phyloP scores from a whole-genome alignment of 495 filamentous ascomycete genomes.

The Penicilliopsis zonata region DNA sequence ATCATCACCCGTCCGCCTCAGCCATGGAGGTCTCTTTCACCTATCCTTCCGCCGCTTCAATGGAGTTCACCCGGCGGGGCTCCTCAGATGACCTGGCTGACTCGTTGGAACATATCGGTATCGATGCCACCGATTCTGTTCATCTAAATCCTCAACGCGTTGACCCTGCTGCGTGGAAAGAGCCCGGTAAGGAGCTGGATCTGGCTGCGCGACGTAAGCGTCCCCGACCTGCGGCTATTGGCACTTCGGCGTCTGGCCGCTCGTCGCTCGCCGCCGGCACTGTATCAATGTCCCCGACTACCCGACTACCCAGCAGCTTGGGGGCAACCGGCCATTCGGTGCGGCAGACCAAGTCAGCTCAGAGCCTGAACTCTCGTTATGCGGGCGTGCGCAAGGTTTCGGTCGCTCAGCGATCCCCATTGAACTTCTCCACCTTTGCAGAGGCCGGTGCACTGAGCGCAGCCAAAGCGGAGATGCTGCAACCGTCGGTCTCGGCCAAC shows the following conservation, averaged over 20 bases:
- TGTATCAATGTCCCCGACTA: conserved; percentile 24
- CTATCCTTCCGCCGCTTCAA: too few relatives aligned
- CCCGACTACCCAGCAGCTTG: conserved; percentile 22
- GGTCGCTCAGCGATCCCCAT: conserved; percentile 38
- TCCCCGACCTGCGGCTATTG: conserved; percentile 40
- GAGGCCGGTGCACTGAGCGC: conserved; percentile 29
- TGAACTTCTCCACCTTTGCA: conserved; percentile 37
- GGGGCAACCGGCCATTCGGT: conserved; percentile 26
- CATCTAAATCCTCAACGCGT: conserved; percentile 13
- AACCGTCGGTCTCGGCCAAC: conserved; percentile 25
- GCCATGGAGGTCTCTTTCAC: too few relatives aligned
- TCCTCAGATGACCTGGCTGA: conserved; percentile 31
- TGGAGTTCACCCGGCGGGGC: conserved; percentile 20
- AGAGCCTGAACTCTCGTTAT: conserved; percentile 34
- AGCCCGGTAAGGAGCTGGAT: conserved; percentile 34
- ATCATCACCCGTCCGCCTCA: too few relatives aligned
- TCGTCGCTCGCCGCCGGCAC: conserved; percentile 34
- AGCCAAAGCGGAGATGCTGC: conserved; percentile 29
- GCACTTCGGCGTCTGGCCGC: conserved; percentile 26
- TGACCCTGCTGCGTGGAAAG: conserved; percentile 23
- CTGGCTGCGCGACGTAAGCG: conserved; percentile 43
- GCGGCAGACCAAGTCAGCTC: conserved; percentile 43
- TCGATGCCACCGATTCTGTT: conserved; percentile 16
- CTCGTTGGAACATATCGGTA: conserved; percentile 29
- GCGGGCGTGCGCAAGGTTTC: conserved; percentile 41